A percentile compares a stretch with the other conserved stretches of the same genome.
Conservation (phyloP, 1,139 yeast genomes). For the Yamadazyma triangularis region DNA sequence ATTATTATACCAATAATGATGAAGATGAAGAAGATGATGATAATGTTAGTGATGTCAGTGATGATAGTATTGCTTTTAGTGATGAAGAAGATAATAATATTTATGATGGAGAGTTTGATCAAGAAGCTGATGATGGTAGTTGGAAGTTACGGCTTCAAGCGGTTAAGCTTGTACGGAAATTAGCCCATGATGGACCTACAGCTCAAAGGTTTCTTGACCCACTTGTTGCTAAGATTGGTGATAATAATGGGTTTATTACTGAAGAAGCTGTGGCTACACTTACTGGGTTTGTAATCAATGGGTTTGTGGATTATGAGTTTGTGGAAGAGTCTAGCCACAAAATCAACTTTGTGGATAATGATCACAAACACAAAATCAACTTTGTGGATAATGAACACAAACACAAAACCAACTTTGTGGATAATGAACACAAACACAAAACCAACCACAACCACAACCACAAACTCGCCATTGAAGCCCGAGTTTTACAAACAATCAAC, state of each 20-base stretch:
- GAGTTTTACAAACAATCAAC: constrained; percentile 7
- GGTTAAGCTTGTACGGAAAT: constrained; percentile 26
- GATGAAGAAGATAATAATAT: too few relatives aligned
- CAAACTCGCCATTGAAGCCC: constrained; percentile 7
- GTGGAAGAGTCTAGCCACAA: too few relatives aligned
- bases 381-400: not conserved
- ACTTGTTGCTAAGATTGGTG: constrained; percentile 18
- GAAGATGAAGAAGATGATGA: constrained; percentile 29
- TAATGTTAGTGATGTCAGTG: too few relatives aligned
- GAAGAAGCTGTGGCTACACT: constrained; percentile 30
- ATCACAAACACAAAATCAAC: too few relatives aligned
- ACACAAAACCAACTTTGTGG: too few relatives aligned
- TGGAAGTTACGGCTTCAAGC: constrained; percentile 68
- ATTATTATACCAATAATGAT: constrained; percentile 52
- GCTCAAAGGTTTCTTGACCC: not conserved
- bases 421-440: not conserved
- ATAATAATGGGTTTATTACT: constrained; percentile 38
- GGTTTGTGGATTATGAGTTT: too few relatives aligned
- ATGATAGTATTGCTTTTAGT: constrained; percentile 33
- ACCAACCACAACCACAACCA: too few relatives aligned
- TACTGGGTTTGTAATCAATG: not conserved
- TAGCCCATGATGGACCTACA: too few relatives aligned
- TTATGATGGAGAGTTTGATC: constrained; percentile 12
- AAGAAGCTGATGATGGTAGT: constrained; percentile 51
- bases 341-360: too few relatives aligned